Evolutionary conservation across 164 flowering plant species (phyloP).

Genomic region (Tinospora cordifolia): DNA sequence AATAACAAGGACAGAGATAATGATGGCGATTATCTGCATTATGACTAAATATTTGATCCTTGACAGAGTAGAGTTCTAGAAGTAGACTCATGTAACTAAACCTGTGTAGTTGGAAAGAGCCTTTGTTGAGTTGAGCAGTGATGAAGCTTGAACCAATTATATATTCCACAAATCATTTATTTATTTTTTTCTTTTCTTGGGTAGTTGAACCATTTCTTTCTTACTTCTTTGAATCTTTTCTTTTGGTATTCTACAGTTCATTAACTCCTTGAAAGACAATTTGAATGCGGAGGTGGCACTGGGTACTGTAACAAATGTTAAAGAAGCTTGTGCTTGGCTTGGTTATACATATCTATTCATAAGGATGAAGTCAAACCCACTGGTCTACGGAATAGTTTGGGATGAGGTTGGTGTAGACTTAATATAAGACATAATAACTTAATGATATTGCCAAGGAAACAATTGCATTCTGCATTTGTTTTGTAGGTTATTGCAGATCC

Average conservation of each 20-base stretch:
- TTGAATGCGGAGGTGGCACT: constrained; percentile 95
- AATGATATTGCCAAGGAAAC: neutral
- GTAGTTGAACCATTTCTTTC: neutral
- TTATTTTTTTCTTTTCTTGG: neutral
- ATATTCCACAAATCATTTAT: neutral
- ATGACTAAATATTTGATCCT: no score
- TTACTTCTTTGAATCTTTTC: neutral
- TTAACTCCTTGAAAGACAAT: constrained; percentile 93
- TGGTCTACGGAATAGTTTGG: constrained; percentile 99
- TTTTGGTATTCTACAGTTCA: constrained; percentile 52
- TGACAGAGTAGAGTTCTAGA: no score
- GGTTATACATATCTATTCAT: constrained; percentile 96
- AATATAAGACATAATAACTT: neutral
- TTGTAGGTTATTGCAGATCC: constrained; percentile 89
- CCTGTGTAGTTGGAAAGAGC: no score
- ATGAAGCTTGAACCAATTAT: neutral
- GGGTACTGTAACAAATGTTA: constrained; percentile 98
- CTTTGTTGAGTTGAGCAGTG: neutral
- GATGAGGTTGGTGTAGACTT: constrained; percentile 54
- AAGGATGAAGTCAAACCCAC: constrained; percentile 89
- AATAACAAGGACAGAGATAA: no score
- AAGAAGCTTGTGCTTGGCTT: constrained; percentile 99
- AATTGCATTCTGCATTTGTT: neutral
- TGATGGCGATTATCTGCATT: no score
- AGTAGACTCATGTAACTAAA: no score